phyloP scores from a whole-genome alignment of 306 rosid species.

The Rosa chinensis region DNA sequence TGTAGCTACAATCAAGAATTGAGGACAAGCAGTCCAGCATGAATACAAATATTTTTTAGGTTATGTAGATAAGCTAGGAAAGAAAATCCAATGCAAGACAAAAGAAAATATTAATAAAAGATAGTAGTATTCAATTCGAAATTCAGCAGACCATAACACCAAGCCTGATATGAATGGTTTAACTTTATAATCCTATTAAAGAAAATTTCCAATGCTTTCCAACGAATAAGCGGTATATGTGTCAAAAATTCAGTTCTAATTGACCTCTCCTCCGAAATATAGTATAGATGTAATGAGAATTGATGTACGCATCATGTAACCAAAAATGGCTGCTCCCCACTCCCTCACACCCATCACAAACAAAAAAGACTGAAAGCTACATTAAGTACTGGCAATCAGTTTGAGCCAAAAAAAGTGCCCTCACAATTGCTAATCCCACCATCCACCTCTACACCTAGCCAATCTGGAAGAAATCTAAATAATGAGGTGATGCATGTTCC shows the following conservation, averaged over 20 bases:
- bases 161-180: slow-evolving; percentile 10
- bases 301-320: background rate
- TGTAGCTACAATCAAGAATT: slow-evolving; percentile 47
- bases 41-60: background rate
- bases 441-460: background rate
- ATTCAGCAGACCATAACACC: background rate
- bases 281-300: background rate
- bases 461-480: background rate
- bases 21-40: slow-evolving; percentile 16
- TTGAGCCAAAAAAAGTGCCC: background rate
- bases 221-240: background rate
- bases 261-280: background rate
- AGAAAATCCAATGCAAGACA: slow-evolving; percentile 3
- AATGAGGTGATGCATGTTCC: background rate
- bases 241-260: background rate
- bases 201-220: background rate
- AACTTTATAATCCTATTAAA: background rate
- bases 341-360: background rate
- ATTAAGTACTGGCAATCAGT: background rate
- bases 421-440: background rate
- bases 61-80: background rate
- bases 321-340: background rate
- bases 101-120: background rate
- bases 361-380: background rate
- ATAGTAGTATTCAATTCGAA: slow-evolving; percentile 3